Evolutionary conservation across 1,139 yeast genomes (phyloP).

Genomic region (Pichia sp.): DNA sequence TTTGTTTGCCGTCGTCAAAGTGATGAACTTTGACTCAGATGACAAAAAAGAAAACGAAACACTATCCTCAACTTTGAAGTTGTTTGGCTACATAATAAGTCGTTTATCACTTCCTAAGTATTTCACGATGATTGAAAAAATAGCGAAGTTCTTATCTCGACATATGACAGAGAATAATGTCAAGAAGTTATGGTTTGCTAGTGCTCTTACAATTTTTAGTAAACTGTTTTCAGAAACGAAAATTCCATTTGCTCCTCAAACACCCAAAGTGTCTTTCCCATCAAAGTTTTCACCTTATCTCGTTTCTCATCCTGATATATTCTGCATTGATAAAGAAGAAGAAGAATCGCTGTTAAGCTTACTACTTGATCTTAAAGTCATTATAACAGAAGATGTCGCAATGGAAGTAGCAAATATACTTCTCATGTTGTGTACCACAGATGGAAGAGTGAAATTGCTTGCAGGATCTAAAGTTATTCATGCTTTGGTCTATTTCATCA

Average conservation of each 20-base stretch:
- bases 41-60: conserved; percentile 30
- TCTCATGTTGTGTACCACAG: conserved; percentile 49
- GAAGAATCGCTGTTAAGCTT: conserved; percentile 41
- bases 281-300: conserved; percentile 16
- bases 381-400: conserved; percentile 46
- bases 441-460: conserved; percentile 39
- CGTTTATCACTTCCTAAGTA: conserved; percentile 35
- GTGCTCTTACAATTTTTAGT: conserved; percentile 47
- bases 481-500: conserved; percentile 32
- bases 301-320: conserved; percentile 28
- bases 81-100: conserved; percentile 46
- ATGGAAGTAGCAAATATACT: conserved; percentile 49
- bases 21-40: conserved; percentile 32
- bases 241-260: conserved; percentile 36
- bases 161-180: conserved; percentile 38
- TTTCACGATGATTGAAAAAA: conserved; percentile 33
- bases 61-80: conserved; percentile 44
- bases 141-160: conserved; percentile 38
- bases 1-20: conserved; percentile 36
- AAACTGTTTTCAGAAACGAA: conserved; percentile 45
- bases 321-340: conserved; percentile 34
- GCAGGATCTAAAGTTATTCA: conserved; percentile 40
- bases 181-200: conserved; percentile 48
- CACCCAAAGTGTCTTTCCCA: conserved; percentile 26
- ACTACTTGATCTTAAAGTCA: conserved; percentile 38